Base-by-base conservation (phyloP, 1,284 basidiomycete genomes). In the Leccinum pachyderme region DNA sequence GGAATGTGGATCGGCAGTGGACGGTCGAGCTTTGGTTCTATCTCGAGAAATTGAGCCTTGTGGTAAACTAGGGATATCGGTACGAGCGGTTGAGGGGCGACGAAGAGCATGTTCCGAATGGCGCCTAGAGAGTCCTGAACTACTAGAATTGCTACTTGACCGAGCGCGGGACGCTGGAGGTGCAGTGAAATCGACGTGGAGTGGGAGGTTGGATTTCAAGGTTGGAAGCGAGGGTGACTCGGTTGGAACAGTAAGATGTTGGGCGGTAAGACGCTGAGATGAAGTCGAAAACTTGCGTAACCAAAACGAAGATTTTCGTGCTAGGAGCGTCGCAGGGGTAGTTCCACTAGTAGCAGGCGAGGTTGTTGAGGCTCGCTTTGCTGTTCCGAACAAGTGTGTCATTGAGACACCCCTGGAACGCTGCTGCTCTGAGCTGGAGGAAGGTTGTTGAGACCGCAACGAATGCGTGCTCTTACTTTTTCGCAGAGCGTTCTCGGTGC, bases 281-380 rank as follows among this genome's bases (percentile, higher is more conserved):
- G 61, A 44, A 63, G 62, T 47, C 61, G 50, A 71, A 60, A 60
- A 64, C 58, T 69, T 80, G 22, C 79, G 71, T 28, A 72, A 73
- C 79, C 80, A 81, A 57, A 82, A 81, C 0, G 80, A 89, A 22
- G 82, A 63, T 64, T 80, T 82, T 49, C 83, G 79, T 32, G 75
- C 69, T 44, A 87, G 63, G 7, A 70, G 63, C 55, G 76, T 79
- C 6, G 75, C 59, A 32, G 63, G 24, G 57, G 65, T 59, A 18
- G 61, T 52, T 46, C 55, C 56, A 48, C 41, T 49, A 9, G 58
- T 51, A 22, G 59, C 41, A 49, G 62, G 56, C 41, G 56, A 52
- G 13, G 46, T 49, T 29, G 61, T 77, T 5, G 72, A 75, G 59
- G 79, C 79, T n/a, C 71, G 72, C 61, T 79, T 79, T 28, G 60